Conservation (phyloP, 2,329 filamentous ascomycete species). For the Phaeophleospora eucalypticola region DNA sequence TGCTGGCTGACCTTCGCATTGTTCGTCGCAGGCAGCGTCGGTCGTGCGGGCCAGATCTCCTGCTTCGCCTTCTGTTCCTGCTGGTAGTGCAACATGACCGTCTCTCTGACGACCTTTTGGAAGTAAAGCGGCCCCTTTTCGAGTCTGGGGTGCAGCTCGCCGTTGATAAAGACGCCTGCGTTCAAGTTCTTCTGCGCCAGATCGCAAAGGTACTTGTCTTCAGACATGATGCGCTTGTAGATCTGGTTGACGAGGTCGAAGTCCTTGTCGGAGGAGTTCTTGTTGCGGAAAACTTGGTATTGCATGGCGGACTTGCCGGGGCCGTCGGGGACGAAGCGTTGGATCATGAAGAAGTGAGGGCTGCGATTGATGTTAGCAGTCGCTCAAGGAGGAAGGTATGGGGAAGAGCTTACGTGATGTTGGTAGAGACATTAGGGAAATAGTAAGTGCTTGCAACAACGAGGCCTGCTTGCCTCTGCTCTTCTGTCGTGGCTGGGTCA, state of each 20-base stretch:
- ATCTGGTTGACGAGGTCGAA: constrained; percentile 56
- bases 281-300: constrained; percentile 62
- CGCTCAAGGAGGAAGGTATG: background rate
- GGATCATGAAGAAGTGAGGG: constrained; percentile 62
- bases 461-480: constrained; percentile 48
- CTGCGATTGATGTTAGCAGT: constrained; percentile 31
- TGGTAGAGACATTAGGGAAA: constrained; percentile 51
- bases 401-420: constrained; percentile 43
- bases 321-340: constrained; percentile 56
- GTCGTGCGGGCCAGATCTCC: constrained; percentile 54
- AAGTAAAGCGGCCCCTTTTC: constrained; percentile 57
- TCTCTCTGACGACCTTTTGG: constrained; percentile 49
- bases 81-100: constrained; percentile 46
- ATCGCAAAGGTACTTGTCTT: constrained; percentile 61
- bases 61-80: constrained; percentile 42
- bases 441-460: constrained; percentile 47
- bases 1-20: constrained; percentile 16
- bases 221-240: constrained; percentile 61
- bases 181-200: constrained; percentile 59
- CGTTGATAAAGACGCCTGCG: constrained; percentile 58
- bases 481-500: constrained; percentile 41
- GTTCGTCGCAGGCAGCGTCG: constrained; percentile 27
- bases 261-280: constrained; percentile 55
- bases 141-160: constrained; percentile 58
- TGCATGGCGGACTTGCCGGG: constrained; percentile 53